These are phyloP conservation scores for Paraleonurus japonicus DNA, from an alignment of 257 asterid genomes.

Conservation along the genomic window DNA sequence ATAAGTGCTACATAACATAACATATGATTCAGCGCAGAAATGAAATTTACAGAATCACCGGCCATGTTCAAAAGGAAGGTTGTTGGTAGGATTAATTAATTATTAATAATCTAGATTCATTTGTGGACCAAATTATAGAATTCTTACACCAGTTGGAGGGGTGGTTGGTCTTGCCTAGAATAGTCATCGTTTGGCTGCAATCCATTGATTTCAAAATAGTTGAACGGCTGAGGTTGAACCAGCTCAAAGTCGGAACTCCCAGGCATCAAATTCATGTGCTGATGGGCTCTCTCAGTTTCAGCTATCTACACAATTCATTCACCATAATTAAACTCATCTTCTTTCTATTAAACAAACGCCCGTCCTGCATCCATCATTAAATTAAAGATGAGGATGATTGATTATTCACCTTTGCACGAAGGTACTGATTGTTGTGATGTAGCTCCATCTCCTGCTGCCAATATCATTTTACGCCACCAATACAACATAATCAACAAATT, in stretches of 20 bases:
- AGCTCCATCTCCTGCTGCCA: constrained; percentile 85
- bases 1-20: not conserved
- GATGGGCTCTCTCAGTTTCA: constrained; percentile 73
- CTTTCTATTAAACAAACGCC: too few relatives aligned
- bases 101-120: not conserved
- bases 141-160: constrained; percentile 70
- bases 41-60: not conserved
- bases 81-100: not conserved
- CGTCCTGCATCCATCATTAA: too few relatives aligned
- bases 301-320: constrained; percentile 49
- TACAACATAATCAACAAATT: constrained; percentile 27
- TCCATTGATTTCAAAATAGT: constrained; percentile 67
- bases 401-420: constrained; percentile 86
- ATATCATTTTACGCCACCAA: not conserved
- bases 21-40: not conserved
- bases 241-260: constrained; percentile 64
- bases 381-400: not conserved
- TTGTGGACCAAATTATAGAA: not conserved
- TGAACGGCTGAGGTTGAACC: constrained; percentile 52
- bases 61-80: not conserved
- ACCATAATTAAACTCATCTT: not conserved
- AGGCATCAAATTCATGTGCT: constrained; percentile 80
- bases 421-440: constrained; percentile 83
- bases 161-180: constrained; percentile 50
- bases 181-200: constrained; percentile 50